These are phyloP conservation scores for Rubia balearica DNA, from an alignment of 305 asterid genomes.

Conservation along the genomic window DNA sequence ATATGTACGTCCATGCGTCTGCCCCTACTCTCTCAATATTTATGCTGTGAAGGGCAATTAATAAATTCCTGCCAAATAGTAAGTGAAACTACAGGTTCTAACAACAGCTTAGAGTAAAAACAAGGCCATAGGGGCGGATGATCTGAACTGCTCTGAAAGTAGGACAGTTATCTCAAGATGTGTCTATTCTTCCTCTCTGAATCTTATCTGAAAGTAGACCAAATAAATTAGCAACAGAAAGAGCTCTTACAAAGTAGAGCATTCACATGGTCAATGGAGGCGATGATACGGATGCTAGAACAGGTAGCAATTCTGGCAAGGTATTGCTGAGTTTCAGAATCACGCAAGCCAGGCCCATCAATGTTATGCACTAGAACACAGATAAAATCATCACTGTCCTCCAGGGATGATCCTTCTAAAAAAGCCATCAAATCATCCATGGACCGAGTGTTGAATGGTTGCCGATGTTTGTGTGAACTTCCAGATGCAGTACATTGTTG, in stretches of 20 bases:
- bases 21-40: no score
- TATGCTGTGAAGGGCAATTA: no score
- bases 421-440: constrained; percentile 71
- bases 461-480: constrained; percentile 40
- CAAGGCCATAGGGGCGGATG: no score
- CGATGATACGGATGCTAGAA: constrained; percentile 69
- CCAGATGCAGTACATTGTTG: constrained; percentile 32
- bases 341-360: constrained; percentile 84
- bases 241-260: constrained; percentile 72
- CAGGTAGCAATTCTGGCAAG: constrained; percentile 82
- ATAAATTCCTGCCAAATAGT: no score
- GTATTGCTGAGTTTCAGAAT: constrained; percentile 69
- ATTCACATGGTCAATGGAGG: constrained; percentile 85
- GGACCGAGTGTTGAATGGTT: constrained; percentile 60
- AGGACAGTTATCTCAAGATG: neutral
- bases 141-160: neutral
- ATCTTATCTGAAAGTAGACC: neutral
- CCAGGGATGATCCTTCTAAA: constrained; percentile 50
- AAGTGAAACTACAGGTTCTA: no score
- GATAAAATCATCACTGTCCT: constrained; percentile 45
- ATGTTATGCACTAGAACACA: constrained; percentile 71
- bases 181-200: neutral
- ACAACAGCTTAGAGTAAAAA: no score
- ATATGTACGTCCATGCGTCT: neutral
- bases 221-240: neutral